phyloP scores from a whole-genome alignment of 768 basidiomycete species.

The Boletus rufocinnamomeus region DNA sequence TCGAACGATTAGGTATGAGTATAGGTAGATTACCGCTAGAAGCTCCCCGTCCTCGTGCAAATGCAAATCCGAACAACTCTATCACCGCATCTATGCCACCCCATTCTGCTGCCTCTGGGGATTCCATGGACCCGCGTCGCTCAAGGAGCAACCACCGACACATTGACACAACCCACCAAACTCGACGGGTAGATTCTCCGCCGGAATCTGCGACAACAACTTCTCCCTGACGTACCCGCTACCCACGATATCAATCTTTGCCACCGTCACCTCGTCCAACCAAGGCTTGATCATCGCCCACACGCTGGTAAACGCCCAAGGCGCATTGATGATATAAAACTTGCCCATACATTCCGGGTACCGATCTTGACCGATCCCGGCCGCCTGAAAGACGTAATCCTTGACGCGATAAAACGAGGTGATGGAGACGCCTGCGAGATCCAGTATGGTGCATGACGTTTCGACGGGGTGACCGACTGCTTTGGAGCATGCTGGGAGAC shows the following conservation, averaged over 20 bases:
- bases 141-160: constrained; percentile 77
- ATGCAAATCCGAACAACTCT: neutral
- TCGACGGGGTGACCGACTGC: constrained; percentile 86
- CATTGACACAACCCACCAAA: constrained; percentile 86
- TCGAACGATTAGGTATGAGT: constrained; percentile 34
- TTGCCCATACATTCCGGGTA: constrained; percentile 97
- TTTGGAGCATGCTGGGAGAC: constrained; percentile 76
- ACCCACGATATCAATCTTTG: constrained; percentile 92
- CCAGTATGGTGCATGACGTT: constrained; percentile 97
- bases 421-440: constrained; percentile 72
- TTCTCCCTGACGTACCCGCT: constrained; percentile 68
- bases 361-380: constrained; percentile 82
- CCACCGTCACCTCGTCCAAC: constrained; percentile 93
- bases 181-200: constrained; percentile 80
- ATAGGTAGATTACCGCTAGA: constrained; percentile 31
- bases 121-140: constrained; percentile 94
- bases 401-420: constrained; percentile 88
- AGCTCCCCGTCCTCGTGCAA: neutral
- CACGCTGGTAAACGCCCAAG: constrained; percentile 87
- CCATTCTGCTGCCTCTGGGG: constrained; percentile 20
- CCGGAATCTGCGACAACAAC: constrained; percentile 79
- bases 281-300: constrained; percentile 91
- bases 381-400: constrained; percentile 80
- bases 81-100: constrained; percentile 22
- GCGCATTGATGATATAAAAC: constrained; percentile 98